phyloP scores from a whole-genome alignment of 805 yeast genomes.

The Naumovozyma castellii region DNA sequence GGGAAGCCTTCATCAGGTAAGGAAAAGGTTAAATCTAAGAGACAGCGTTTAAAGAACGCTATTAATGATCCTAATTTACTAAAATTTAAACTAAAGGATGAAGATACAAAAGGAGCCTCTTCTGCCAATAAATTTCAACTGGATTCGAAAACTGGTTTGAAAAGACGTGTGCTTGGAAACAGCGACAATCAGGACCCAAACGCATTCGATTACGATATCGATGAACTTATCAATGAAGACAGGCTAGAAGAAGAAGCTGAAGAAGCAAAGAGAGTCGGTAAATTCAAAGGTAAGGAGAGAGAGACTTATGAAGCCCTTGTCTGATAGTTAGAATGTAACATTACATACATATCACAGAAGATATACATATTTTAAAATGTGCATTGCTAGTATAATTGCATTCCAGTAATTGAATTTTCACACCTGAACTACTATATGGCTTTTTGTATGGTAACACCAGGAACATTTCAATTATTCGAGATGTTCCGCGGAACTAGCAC shows the following conservation, averaged over 20 bases:
- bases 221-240: constrained; percentile 37
- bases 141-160: constrained; percentile 24
- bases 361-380: no score
- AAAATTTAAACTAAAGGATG: constrained; percentile 18
- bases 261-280: constrained; percentile 9
- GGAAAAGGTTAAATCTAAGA: constrained; percentile 1
- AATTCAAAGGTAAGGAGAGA: constrained; percentile 16
- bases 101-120: constrained; percentile 4
- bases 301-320: constrained; percentile 23
- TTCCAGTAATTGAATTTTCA: no score
- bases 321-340: constrained; percentile 2
- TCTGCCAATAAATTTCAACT: constrained; percentile 13
- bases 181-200: constrained; percentile 35
- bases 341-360: neutral
- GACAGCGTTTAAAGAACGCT: constrained; percentile 5
- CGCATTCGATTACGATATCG: constrained; percentile 38
- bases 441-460: no score
- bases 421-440: no score
- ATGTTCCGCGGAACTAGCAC: no score
- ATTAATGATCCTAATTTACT: constrained; percentile 8
- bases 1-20: constrained; percentile 12
- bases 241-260: constrained; percentile 17
- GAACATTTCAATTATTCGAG: no score
- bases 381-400: no score
- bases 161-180: constrained; percentile 24